phyloP scores from a whole-genome alignment of 768 basidiomycete genomes.

The Lactifluus pinguis region DNA sequence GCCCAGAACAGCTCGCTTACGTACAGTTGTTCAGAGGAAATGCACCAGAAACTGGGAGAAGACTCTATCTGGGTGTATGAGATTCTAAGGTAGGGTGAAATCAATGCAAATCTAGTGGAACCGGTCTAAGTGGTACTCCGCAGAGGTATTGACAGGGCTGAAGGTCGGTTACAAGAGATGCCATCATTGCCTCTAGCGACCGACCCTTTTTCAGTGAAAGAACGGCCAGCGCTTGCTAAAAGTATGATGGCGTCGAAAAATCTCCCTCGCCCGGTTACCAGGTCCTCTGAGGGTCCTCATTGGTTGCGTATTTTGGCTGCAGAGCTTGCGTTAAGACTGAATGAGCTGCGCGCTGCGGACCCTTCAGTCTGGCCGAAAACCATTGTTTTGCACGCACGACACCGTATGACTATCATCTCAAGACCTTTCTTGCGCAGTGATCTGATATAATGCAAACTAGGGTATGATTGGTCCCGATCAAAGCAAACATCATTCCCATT shows the following conservation, averaged over 20 bases:
- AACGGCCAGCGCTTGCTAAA: constrained; percentile 70
- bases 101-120: not conserved
- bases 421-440: not conserved
- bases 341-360: constrained; percentile 64
- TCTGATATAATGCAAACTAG: not conserved
- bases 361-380: constrained; percentile 90
- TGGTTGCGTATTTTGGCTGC: constrained; percentile 91
- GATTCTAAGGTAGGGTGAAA: constrained; percentile 54
- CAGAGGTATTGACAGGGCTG: constrained; percentile 80
- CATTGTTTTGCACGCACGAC: constrained; percentile 67
- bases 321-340: constrained; percentile 78
- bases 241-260: constrained; percentile 98
- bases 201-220: constrained; percentile 52
- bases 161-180: constrained; percentile 44
- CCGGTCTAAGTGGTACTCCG: not conserved
- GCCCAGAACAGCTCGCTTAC: not conserved
- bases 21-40: constrained; percentile 6
- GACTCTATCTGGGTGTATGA: constrained; percentile 89
- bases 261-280: constrained; percentile 67
- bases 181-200: not conserved
- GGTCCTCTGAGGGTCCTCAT: constrained; percentile 65
- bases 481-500: constrained; percentile 88
- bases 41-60: constrained; percentile 70
- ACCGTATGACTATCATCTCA: constrained; percentile 36
- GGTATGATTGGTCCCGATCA: constrained; percentile 26